These are phyloP conservation scores for Artemisia annua DNA, from an alignment of 129 eudicot species.

Conservation along the genomic window DNA sequence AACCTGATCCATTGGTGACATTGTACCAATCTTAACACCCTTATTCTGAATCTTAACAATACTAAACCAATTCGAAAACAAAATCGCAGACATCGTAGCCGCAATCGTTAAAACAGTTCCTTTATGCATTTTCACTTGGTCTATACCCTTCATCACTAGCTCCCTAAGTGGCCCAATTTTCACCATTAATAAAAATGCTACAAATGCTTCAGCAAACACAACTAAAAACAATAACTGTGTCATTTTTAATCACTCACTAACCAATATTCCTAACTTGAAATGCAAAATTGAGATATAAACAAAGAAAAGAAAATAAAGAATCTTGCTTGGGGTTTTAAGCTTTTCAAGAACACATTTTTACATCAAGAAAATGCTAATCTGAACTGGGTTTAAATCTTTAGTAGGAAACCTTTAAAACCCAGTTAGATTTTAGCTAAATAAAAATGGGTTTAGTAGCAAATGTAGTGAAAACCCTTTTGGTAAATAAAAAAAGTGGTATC, in stretches of 20 bases:
- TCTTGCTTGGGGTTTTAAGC: background rate
- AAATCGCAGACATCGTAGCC: constrained; percentile 75
- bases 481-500: background rate
- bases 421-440: constrained; percentile 13
- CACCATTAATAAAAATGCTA: constrained; percentile 83
- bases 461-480: constrained; percentile 3
- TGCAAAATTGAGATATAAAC: background rate
- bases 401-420: background rate
- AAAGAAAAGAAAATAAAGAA: background rate
- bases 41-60: constrained; percentile 93
- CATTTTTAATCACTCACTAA: constrained; percentile 43
- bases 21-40: constrained; percentile 92
- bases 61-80: constrained; percentile 70
- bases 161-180: constrained; percentile 95
- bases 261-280: constrained; percentile 13
- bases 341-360: constrained; percentile 8
- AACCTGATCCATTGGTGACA: constrained; percentile 99
- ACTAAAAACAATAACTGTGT: constrained; percentile 77
- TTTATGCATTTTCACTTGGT: constrained; percentile 91
- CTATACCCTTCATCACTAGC: constrained; percentile 79
- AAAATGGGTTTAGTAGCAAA: constrained; percentile 15
- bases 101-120: constrained; percentile 91
- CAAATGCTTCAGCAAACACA: constrained; percentile 69
- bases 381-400: background rate
- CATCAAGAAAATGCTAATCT: constrained; percentile 10